Evolutionary conservation across 176 grass and related monocot genomes (phyloP).

Genomic region (Carex scoparia): DNA sequence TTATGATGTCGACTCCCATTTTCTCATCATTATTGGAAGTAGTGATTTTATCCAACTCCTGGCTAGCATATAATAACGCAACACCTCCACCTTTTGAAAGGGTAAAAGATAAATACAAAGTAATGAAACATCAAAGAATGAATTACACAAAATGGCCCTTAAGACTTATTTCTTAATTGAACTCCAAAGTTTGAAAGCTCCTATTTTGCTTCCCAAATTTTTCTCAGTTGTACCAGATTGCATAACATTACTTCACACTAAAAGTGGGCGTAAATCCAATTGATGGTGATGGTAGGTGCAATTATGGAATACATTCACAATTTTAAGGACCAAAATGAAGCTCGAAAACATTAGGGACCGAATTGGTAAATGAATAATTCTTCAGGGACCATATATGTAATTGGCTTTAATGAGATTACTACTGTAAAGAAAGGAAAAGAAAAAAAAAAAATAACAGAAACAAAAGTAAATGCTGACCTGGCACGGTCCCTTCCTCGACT

Average conservation of each 20-base stretch:
- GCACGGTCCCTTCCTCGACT: slow-evolving; percentile 83
- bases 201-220: not conserved
- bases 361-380: not conserved
- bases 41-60: slow-evolving; percentile 66
- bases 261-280: not conserved
- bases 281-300: not conserved
- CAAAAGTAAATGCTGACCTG: slow-evolving; percentile 43
- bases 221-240: not conserved
- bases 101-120: not conserved
- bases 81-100: slow-evolving; percentile 69
- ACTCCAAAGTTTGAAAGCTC: not conserved
- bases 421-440: not conserved
- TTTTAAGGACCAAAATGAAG: not conserved
- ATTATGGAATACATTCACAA: slow-evolving; percentile 13
- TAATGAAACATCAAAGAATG: not conserved
- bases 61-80: slow-evolving; percentile 73
- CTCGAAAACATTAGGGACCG: slow-evolving; percentile 3
- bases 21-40: slow-evolving; percentile 73
- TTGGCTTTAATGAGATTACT: not conserved
- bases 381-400: not conserved
- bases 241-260: not conserved
- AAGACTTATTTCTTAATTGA: not conserved
- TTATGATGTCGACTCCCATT: slow-evolving; percentile 82
- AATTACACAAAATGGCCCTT: not conserved
- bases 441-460: not conserved